phyloP scores from a whole-genome alignment of 257 asterid genomes.

The Fraxinus americana region DNA sequence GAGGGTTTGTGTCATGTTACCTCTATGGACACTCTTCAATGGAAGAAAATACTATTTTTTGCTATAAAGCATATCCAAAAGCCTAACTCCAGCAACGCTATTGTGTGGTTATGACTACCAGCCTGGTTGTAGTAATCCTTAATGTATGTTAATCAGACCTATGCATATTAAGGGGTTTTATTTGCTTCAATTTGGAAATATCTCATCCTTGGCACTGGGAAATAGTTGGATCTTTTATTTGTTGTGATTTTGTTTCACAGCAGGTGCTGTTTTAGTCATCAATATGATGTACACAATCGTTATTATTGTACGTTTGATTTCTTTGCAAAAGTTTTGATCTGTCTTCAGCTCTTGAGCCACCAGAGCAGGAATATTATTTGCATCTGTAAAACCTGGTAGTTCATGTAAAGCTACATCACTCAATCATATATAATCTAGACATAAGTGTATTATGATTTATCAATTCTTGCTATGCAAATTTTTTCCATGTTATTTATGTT shows the following conservation, averaged over 20 bases:
- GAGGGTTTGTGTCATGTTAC: too few relatives aligned
- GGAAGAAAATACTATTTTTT: too few relatives aligned
- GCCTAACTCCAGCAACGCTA: neutral
- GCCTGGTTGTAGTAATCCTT: neutral
- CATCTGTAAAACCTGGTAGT: constrained; percentile 71
- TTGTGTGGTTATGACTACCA: neutral
- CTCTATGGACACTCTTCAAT: too few relatives aligned
- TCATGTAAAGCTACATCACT: constrained; percentile 59
- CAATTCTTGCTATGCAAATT: neutral
- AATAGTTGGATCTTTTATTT: constrained; percentile 6
- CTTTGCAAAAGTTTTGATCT: constrained; percentile 76
- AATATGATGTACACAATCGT: neutral
- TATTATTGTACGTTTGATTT: constrained; percentile 24
- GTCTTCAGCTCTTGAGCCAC: constrained; percentile 58
- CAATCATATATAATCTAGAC: too few relatives aligned
- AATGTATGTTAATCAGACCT: constrained; percentile 15
- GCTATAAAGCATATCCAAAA: neutral
- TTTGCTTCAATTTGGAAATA: constrained; percentile 3
- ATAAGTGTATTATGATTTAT: neutral
- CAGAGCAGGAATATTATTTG: too few relatives aligned
- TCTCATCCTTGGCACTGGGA: neutral
- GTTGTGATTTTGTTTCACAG: neutral
- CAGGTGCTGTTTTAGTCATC: constrained; percentile 8
- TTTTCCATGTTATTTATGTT: too few relatives aligned
- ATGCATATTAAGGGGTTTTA: constrained; percentile 1